Conservation (phyloP, 2,329 filamentous ascomycete genomes). For the Pseudogymnoascus sp. region DNA sequence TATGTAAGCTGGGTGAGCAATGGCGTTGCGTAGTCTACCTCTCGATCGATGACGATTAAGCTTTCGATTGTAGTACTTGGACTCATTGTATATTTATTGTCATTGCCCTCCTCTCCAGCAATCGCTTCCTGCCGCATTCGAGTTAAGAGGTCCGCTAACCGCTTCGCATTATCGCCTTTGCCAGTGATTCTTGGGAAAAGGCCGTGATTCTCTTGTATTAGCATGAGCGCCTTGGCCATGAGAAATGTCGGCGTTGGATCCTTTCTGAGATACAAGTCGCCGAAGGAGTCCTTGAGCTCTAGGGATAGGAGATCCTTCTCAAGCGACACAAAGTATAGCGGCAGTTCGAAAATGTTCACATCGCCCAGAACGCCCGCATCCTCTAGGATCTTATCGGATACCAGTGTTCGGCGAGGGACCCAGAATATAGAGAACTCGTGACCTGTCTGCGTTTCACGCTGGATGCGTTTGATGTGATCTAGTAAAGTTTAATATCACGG, state of each 20-base stretch:
- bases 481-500: slow-evolving; percentile 34
- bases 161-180: slow-evolving; percentile 89
- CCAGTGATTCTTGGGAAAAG: slow-evolving; percentile 91
- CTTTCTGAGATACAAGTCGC: slow-evolving; percentile 79
- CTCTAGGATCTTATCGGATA: slow-evolving; percentile 86
- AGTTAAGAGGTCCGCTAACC: slow-evolving; percentile 74
- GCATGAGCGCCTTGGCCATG: slow-evolving; percentile 86
- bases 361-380: slow-evolving; percentile 90
- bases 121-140: slow-evolving; percentile 86
- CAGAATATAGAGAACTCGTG: slow-evolving; percentile 98
- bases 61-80: slow-evolving; percentile 85
- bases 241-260: slow-evolving; percentile 87
- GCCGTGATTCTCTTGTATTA: slow-evolving; percentile 81
- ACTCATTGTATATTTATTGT: slow-evolving; percentile 56
- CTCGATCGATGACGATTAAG: slow-evolving; percentile 88
- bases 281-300: slow-evolving; percentile 79
- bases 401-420: slow-evolving; percentile 83
- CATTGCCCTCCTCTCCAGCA: slow-evolving; percentile 60
- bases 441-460: slow-evolving; percentile 76
- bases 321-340: slow-evolving; percentile 81
- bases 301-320: slow-evolving; percentile 87
- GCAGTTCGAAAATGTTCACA: slow-evolving; percentile 77
- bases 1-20: slow-evolving; percentile 94
- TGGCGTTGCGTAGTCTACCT: slow-evolving; percentile 86
- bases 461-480: slow-evolving; percentile 88